A percentile compares a stretch with the other conserved stretches of the same genome.
These are phyloP conservation scores for Tolypocladium ophioglossoides DNA, from an alignment of 2,329 filamentous ascomycete species.

Conservation along the genomic window DNA sequence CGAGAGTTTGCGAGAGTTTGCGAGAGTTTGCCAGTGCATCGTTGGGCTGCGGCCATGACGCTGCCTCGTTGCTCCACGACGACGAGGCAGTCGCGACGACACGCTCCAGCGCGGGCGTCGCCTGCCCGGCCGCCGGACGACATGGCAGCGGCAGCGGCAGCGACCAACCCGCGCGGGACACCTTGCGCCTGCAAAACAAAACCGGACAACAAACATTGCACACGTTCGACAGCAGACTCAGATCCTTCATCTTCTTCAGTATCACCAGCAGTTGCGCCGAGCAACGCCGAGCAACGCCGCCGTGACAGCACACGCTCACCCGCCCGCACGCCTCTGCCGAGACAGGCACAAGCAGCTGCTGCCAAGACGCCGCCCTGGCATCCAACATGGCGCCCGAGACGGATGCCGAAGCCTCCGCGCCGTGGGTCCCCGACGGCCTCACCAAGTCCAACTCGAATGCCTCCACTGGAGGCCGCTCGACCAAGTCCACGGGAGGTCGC, in stretches of 20 bases:
- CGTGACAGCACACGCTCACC: no score
- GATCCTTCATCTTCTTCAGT: not conserved
- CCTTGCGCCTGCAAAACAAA: not conserved
- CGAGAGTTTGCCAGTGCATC: not conserved
- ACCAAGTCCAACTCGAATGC: conserved; percentile 24
- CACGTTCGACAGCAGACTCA: not conserved
- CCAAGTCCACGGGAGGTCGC: conserved; percentile 11
- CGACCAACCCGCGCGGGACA: not conserved
- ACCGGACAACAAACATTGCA: no score
- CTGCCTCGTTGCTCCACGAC: not conserved
- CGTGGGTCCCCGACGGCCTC: conserved; percentile 14
- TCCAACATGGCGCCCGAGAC: no score
- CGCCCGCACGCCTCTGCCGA: not conserved
- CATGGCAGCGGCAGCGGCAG: no score
- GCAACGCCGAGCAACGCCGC: no score
- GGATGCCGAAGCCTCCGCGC: conserved; percentile 9
- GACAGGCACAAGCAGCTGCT: not conserved
- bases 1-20: not conserved
- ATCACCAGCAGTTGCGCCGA: not conserved
- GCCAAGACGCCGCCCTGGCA: no score
- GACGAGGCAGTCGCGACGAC: not conserved
- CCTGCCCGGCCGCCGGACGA: not conserved
- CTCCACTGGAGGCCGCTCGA: conserved; percentile 14
- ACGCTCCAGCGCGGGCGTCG: not conserved
- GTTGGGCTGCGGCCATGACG: not conserved